Conservation (phyloP, 164 flowering plant genomes). For the Cinnamomum chago region DNA sequence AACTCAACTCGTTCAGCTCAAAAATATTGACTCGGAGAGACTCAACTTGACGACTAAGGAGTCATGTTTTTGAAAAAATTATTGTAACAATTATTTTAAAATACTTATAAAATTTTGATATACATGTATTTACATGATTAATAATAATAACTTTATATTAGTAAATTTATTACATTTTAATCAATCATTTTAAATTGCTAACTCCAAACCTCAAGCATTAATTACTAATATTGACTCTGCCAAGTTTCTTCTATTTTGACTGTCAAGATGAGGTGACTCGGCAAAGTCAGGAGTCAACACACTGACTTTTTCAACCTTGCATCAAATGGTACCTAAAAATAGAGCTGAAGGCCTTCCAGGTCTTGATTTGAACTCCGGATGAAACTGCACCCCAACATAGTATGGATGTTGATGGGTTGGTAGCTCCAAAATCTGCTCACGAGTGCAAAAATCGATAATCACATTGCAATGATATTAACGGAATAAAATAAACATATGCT, state of each 20-base stretch:
- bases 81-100: too few species aligned
- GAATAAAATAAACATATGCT: background rate
- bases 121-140: too few species aligned
- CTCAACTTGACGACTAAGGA: too few species aligned
- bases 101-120: too few species aligned
- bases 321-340: constrained; percentile 58
- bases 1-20: too few species aligned
- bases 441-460: constrained; percentile 1
- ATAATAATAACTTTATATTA: too few species aligned
- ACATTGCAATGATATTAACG: background rate
- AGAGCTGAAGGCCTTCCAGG: constrained; percentile 85
- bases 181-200: too few species aligned
- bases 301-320: background rate
- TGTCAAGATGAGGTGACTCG: too few species aligned
- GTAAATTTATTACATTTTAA: too few species aligned
- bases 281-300: too few species aligned
- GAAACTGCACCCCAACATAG: constrained; percentile 95
- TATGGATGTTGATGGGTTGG: constrained; percentile 55
- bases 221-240: background rate
- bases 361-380: constrained; percentile 95
- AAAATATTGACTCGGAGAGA: too few species aligned
- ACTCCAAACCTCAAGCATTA: background rate
- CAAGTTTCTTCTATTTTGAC: background rate
- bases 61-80: too few species aligned
- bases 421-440: constrained; percentile 76